phyloP scores from a whole-genome alignment of 106 monocot genomes.

The Dactylorhiza incarnata region DNA sequence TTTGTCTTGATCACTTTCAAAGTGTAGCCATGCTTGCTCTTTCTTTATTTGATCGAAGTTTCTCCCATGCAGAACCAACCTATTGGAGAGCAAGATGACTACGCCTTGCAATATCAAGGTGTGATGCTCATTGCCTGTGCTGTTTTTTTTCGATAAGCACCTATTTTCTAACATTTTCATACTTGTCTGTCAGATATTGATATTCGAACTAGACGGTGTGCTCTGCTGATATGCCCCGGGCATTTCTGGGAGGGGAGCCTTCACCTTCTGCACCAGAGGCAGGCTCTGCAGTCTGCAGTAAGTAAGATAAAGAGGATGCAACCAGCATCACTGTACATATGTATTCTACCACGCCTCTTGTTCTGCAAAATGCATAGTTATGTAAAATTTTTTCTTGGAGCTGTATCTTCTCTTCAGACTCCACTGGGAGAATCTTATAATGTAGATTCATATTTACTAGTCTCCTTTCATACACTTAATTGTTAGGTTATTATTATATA shows the following conservation, averaged over 20 bases:
- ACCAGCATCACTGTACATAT: constrained; percentile 9
- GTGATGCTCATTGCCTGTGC: neutral
- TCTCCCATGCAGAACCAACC: constrained; percentile 32
- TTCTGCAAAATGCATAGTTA: neutral
- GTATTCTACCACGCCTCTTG: neutral
- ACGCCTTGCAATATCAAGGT: neutral
- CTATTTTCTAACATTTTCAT: neutral
- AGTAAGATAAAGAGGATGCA: neutral
- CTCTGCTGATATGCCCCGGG: neutral
- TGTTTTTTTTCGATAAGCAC: neutral
- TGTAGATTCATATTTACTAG: neutral
- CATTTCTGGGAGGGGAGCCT: neutral
- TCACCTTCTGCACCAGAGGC: neutral
- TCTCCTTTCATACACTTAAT: neutral
- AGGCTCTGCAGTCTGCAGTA: neutral
- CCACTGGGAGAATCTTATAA: neutral
- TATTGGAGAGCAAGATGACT: constrained; percentile 78
- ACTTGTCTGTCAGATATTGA: neutral
- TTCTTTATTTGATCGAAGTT: neutral
- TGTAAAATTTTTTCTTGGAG: constrained; percentile 1
- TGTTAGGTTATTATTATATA: neutral
- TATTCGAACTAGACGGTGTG: neutral
- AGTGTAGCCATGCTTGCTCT: neutral
- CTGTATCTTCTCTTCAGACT: neutral
- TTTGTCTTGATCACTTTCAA: neutral